Evolutionary conservation across 768 basidiomycete genomes (phyloP), one percentile per base, ranked within the genome.

Genomic region (Auriscalpium microsporum): DNA sequence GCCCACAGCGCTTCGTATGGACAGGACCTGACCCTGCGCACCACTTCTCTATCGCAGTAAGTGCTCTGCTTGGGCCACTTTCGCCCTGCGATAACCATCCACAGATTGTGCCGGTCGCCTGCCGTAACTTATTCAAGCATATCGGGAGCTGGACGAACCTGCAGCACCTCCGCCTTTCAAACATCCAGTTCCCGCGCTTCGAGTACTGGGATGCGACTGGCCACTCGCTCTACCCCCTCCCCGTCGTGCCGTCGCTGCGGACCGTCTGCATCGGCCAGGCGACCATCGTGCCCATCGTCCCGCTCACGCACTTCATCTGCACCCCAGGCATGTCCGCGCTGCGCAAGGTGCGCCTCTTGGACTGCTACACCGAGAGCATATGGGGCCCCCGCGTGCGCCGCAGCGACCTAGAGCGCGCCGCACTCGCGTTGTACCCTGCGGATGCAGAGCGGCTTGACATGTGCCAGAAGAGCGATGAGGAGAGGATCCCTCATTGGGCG

Each of bases 1-100:
- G 79, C 51, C 80, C 79, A 36, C 68, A 66, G 46, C 64, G 59
- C 19, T 82, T 83, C 60, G 67, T 67, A 19, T 84, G 83, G 83
- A 76, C 70, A n/a, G 78, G 81, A 3, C 81, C 79, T 4, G 81
- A 82, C 61, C 81, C 81, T 23, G 76, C 75, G 11, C 81, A 84
- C 56, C 78, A 83, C 59, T 80, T 82, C 61, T 81, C 81, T 1
- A 79, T 71, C n/a, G 80, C 81, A 34, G 83, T 83, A 62, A 60
- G 78, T 72, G 33, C 48, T n/a, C 28, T n/a, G 9, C 4, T 48
- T 45, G 17, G 40, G 17, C 45, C 19, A 16, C 37, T 36, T 49
- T 23, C 48, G 11, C 40, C 28, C 16, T 11, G 45, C 10, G 28
- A 28, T 28, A 28, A 23, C 19, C 17, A n/a, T 42, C 19, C 52